Conservation (phyloP, 176 grass and related monocot genomes). For the Echinochloa phyllopogon region DNA sequence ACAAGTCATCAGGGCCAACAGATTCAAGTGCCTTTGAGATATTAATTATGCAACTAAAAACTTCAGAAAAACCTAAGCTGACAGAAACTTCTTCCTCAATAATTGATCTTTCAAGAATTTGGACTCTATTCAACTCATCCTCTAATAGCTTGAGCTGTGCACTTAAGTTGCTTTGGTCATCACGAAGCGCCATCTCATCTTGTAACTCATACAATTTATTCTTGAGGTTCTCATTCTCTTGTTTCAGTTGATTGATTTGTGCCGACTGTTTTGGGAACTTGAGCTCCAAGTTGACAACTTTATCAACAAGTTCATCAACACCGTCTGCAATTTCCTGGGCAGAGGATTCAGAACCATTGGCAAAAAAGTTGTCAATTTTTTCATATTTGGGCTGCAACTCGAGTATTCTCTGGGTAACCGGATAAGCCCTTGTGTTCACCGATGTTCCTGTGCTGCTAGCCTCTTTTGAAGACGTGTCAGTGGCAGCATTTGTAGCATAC, state of each 20-base stretch:
- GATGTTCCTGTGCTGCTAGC: background rate
- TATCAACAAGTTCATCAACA: slow-evolving; percentile 83
- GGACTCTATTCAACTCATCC: slow-evolving; percentile 57
- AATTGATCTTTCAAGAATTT: slow-evolving; percentile 57
- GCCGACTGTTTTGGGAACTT: slow-evolving; percentile 65
- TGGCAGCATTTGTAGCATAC: slow-evolving; percentile 46
- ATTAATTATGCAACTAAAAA: slow-evolving; percentile 57
- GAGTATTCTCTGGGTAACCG: slow-evolving; percentile 35
- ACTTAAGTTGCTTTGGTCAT: slow-evolving; percentile 56
- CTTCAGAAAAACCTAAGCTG: slow-evolving; percentile 50
- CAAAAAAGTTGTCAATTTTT: slow-evolving; percentile 68
- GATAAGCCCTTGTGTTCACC: slow-evolving; percentile 26
- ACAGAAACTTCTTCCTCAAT: slow-evolving; percentile 54
- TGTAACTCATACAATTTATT: slow-evolving; percentile 61
- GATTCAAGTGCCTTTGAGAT: slow-evolving; percentile 61
- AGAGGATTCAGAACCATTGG: slow-evolving; percentile 61
- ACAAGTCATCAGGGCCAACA: background rate
- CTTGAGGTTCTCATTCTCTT: slow-evolving; percentile 62
- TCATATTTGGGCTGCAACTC: slow-evolving; percentile 67
- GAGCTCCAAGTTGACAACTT: slow-evolving; percentile 70
- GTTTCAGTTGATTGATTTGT: slow-evolving; percentile 64
- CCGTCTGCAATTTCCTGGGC: slow-evolving; percentile 67
- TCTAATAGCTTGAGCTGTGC: slow-evolving; percentile 63
- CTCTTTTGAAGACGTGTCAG: slow-evolving; percentile 23
- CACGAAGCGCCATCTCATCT: slow-evolving; percentile 57